A percentile compares a stretch with the other conserved stretches of the same genome.
Evolutionary conservation across 768 basidiomycete genomes (phyloP).

Genomic region (Boletus patriciae): DNA sequence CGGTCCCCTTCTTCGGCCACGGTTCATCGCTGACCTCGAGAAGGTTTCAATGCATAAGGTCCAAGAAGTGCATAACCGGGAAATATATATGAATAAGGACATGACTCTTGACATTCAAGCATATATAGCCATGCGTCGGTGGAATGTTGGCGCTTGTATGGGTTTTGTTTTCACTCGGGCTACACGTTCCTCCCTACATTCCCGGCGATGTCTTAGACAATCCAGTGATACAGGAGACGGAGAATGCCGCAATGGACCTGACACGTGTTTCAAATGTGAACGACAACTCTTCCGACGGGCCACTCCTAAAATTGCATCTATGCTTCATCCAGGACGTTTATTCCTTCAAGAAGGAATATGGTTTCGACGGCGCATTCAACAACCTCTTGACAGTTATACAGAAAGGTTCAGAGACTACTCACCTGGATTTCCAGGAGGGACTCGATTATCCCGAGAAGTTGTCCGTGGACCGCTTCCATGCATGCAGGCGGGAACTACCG

Average conservation of each 20-base stretch:
- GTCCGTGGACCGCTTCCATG: slow-evolving; percentile 9
- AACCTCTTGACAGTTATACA: slow-evolving; percentile 13
- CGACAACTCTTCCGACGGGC: background rate
- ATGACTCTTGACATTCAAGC: slow-evolving; percentile 7
- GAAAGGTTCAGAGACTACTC: slow-evolving; percentile 7
- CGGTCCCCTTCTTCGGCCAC: slow-evolving; percentile 13
- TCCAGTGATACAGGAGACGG: slow-evolving; percentile 12
- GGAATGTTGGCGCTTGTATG: background rate
- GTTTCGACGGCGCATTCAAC: slow-evolving; percentile 2
- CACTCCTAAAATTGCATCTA: background rate
- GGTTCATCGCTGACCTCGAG: slow-evolving; percentile 4
- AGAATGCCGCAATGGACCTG: slow-evolving; percentile 5
- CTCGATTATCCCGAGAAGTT: slow-evolving; percentile 8
- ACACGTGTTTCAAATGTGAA: slow-evolving; percentile 13
- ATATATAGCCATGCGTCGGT: slow-evolving; percentile 12
- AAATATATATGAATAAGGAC: background rate
- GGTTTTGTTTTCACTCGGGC: background rate
- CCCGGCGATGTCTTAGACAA: slow-evolving; percentile 10
- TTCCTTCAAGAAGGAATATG: slow-evolving; percentile 19
- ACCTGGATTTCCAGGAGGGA: slow-evolving; percentile 13
- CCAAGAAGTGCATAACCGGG: slow-evolving; percentile 10
- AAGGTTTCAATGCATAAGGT: background rate
- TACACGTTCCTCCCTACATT: background rate
- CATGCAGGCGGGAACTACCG: slow-evolving; percentile 6
- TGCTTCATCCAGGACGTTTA: slow-evolving; percentile 10